Percentiles rank a stretch among this genome's conserved stretches.
Evolutionary conservation across 1,284 basidiomycete species (phyloP).

Genomic region (Amylostereum chailletii): DNA sequence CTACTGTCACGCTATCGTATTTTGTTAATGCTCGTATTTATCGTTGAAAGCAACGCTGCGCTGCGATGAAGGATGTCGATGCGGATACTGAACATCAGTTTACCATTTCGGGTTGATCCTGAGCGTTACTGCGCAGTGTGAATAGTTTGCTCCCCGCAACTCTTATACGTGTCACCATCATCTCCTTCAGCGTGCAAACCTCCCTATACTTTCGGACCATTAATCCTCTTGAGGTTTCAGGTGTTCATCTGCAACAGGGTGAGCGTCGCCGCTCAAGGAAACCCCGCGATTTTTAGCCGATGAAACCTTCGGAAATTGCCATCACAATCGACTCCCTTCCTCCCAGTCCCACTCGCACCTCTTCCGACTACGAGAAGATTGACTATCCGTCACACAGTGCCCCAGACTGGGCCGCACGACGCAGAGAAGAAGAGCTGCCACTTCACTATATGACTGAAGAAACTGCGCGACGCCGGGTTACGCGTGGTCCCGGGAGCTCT

Average conservation of each 20-base stretch:
- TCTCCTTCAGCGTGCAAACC: too few relatives aligned
- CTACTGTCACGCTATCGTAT: conserved; percentile 13
- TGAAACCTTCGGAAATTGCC: conserved; percentile 58
- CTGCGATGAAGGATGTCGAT: too few relatives aligned
- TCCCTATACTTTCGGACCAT: too few relatives aligned
- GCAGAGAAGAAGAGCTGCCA: conserved; percentile 49
- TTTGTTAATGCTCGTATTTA: conserved; percentile 5
- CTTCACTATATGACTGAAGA: conserved; percentile 69
- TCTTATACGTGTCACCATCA: too few relatives aligned
- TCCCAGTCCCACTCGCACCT: conserved; percentile 25
- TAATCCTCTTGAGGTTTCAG: too few relatives aligned
- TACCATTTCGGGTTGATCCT: too few relatives aligned
- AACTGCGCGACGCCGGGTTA: conserved; percentile 45
- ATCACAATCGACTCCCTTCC: conserved; percentile 60
- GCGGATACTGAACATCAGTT: too few relatives aligned
- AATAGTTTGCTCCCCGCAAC: too few relatives aligned
- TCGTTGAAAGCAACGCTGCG: not conserved
- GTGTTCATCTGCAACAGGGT: too few relatives aligned
- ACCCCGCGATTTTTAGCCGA: conserved; percentile 23
- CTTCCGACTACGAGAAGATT: conserved; percentile 67
- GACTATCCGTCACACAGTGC: conserved; percentile 40
- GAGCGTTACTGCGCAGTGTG: too few relatives aligned
- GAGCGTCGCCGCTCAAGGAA: too few relatives aligned
- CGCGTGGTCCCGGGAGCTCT: conserved; percentile 32
- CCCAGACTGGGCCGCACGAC: conserved; percentile 24